Base-by-base conservation (phyloP, 2,329 filamentous ascomycete species). In the Colletotrichum sp. region DNA sequence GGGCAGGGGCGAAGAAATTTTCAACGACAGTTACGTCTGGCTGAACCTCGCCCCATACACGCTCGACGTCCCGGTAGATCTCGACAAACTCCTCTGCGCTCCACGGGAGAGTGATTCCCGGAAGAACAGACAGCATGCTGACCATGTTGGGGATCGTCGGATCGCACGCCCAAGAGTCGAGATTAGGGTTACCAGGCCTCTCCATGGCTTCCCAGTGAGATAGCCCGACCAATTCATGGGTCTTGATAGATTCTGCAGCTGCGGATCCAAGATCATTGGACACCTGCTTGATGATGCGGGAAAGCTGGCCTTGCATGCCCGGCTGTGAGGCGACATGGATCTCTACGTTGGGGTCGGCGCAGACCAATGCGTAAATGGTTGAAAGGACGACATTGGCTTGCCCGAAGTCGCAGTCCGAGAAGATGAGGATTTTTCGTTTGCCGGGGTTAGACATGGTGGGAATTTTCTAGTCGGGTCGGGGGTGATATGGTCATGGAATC, bases 341-440 rank as follows among this genome's bases (percentile, higher is more conserved):
- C n/a, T 52, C 10, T 52, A 52, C 10, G n/a, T 52, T 21, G 10
- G 44, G 10, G n/a, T 21, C 44, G 44, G 44, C 44, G 44, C 44
- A 4, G n/a, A 21, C 44, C 1, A 89, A 80, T 49, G 87, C 86
- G 39, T 86, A 82, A 6, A 81, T 82, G 0, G 85, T 83, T 8
- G 88, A 87, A 8, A 89, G 77, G 59, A 87, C 83, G 34, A 89
- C 84, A 78, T 88, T 89, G n/a, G 86, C 85, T 73, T 88, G 86
- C 8, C 88, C 88, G 72, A 84, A 83, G 72, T 89, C 88, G 66
- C 83, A 82, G 78, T 86, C 88, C 6, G 87, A 86, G 55, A 89
- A 78, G 57, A 89, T 84, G 3, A 89, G 80, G 13, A 88, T 81
- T 62, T 72, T 80, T 21, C 44, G 44, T 52, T 52, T 52, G n/a